Conservation (phyloP, 2,329 filamentous ascomycete genomes). For the Aureobasidium subglaciale region DNA sequence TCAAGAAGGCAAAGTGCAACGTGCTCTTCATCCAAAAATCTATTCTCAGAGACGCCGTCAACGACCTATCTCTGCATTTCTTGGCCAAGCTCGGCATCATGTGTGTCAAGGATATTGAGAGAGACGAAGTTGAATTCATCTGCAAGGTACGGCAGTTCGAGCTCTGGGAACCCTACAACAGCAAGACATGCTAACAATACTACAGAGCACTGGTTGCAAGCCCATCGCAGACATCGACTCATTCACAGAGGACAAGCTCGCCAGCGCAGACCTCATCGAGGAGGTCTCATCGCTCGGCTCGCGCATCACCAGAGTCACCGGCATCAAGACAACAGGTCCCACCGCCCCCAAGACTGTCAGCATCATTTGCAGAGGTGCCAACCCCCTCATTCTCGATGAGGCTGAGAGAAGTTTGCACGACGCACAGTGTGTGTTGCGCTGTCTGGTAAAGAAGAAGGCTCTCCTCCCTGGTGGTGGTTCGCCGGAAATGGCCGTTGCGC, state of each 20-base stretch:
- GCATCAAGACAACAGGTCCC: constrained; percentile 62
- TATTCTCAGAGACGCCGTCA: constrained; percentile 93
- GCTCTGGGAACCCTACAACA: background rate
- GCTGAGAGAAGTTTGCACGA: constrained; percentile 96
- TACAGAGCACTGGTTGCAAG: constrained; percentile 84
- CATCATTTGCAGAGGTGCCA: constrained; percentile 89
- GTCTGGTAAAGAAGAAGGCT: constrained; percentile 99
- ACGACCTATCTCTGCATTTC: constrained; percentile 96
- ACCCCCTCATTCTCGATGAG: constrained; percentile 89
- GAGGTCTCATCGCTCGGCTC: constrained; percentile 82
- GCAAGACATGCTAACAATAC: constrained; percentile 13
- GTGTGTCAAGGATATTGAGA: constrained; percentile 94
- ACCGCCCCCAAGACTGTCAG: constrained; percentile 74
- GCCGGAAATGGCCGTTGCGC: constrained; percentile 92
- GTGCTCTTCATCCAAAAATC: constrained; percentile 98
- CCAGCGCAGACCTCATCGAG: constrained; percentile 86
- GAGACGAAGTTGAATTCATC: constrained; percentile 97
- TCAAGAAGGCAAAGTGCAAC: constrained; percentile 99
- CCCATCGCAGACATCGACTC: constrained; percentile 97
- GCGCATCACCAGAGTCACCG: constrained; percentile 90
- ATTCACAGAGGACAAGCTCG: constrained; percentile 97
- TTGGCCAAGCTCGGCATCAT: constrained; percentile 94
- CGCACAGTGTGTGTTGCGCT: constrained; percentile 93
- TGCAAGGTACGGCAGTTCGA: constrained; percentile 60
- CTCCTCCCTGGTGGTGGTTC: constrained; percentile 94